Conservation (phyloP, 345 rosid genomes). For the Carallia brachiata region DNA sequence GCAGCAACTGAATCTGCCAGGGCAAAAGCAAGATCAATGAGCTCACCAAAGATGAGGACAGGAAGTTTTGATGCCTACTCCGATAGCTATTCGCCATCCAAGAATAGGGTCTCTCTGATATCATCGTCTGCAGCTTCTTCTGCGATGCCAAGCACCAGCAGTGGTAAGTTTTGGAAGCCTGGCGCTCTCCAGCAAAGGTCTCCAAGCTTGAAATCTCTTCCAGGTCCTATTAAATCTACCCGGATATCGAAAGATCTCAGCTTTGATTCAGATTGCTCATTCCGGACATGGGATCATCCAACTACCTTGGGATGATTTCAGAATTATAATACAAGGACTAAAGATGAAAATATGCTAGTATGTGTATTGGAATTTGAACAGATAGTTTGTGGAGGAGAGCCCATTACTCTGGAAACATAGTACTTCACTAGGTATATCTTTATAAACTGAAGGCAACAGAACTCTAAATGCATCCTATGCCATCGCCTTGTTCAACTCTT, state of each 20-base stretch:
- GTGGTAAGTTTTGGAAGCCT: conserved; percentile 35
- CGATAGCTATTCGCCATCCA: conserved; percentile 74
- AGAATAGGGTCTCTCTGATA: conserved; percentile 50
- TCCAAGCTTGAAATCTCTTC: conserved; percentile 63
- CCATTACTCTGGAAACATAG: no score
- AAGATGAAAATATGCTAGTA: no score
- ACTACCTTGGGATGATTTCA: not conserved
- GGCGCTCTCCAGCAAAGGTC: conserved; percentile 66
- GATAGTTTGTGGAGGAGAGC: no score
- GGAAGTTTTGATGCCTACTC: conserved; percentile 69
- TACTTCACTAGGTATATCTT: no score
- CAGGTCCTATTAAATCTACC: conserved; percentile 51
- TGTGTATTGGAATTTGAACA: no score
- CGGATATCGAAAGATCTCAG: conserved; percentile 48
- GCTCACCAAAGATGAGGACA: conserved; percentile 69
- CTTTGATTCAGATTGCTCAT: conserved; percentile 53
- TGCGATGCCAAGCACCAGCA: conserved; percentile 36
- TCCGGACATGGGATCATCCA: conserved; percentile 21
- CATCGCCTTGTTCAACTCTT: no score
- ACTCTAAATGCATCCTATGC: no score
- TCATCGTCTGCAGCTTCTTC: conserved; percentile 40
- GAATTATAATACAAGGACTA: not conserved
- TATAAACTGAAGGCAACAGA: no score
- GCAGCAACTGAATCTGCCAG: conserved; percentile 86
- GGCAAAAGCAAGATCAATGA: conserved; percentile 73